phyloP scores from a whole-genome alignment of 1,284 basidiomycete genomes.

The Leccinum fuscescens region DNA sequence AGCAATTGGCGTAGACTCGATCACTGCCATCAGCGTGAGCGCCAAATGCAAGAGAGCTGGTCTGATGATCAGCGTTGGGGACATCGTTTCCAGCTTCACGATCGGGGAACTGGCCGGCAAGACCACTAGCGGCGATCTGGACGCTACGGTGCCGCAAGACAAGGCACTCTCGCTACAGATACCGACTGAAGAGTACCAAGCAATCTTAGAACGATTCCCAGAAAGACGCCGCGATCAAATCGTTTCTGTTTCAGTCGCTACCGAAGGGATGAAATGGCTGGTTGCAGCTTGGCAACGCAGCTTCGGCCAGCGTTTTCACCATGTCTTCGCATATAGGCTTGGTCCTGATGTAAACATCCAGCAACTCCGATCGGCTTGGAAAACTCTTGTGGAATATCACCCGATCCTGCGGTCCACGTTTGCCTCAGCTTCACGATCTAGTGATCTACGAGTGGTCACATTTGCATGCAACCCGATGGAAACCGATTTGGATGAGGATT shows the following conservation, averaged over 20 bases:
- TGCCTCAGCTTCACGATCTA: slow-evolving; percentile 29
- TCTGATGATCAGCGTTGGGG: slow-evolving; percentile 37
- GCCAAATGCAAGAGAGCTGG: slow-evolving; percentile 40
- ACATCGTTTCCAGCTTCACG: slow-evolving; percentile 41
- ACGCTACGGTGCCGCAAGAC: slow-evolving; percentile 3
- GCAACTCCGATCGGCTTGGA: slow-evolving; percentile 40
- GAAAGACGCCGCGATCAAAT: slow-evolving; percentile 7
- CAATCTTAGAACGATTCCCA: slow-evolving; percentile 17
- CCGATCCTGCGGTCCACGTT: slow-evolving; percentile 47
- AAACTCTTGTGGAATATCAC: slow-evolving; percentile 36
- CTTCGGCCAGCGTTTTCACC: slow-evolving; percentile 42
- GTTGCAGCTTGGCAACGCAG: slow-evolving; percentile 48
- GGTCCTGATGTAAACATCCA: slow-evolving; percentile 29
- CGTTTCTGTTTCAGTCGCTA: slow-evolving; percentile 11
- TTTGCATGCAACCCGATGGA: slow-evolving; percentile 32
- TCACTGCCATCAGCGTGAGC: slow-evolving; percentile 48
- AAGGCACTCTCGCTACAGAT: slow-evolving; percentile 1
- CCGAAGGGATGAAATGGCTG: slow-evolving; percentile 32
- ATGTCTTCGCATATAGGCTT: slow-evolving; percentile 44
- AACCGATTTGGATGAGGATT: slow-evolving; percentile 10
- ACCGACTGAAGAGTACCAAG: slow-evolving; percentile 13
- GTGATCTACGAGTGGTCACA: slow-evolving; percentile 38
- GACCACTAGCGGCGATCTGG: slow-evolving; percentile 3
- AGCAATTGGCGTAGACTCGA: slow-evolving; percentile 52
- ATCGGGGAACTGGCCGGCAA: slow-evolving; percentile 36